Conservation (phyloP, 2,329 filamentous ascomycete species). For the Alternaria solani region DNA sequence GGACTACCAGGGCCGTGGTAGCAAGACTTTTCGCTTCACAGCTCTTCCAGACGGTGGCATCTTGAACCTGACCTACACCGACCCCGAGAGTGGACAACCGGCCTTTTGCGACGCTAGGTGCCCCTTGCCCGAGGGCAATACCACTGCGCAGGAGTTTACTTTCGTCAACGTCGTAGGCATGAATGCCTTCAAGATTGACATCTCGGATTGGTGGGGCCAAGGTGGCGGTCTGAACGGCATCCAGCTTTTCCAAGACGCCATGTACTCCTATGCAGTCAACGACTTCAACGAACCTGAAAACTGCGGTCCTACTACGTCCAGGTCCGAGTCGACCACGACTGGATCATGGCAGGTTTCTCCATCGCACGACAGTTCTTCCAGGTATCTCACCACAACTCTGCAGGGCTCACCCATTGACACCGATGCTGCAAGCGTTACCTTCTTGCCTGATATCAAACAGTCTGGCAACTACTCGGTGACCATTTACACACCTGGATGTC, state of each 20-base stretch:
- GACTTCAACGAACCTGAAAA: constrained; percentile 90
- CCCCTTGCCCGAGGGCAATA: constrained; percentile 75
- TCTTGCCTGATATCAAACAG: constrained; percentile 83
- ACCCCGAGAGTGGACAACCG: constrained; percentile 71
- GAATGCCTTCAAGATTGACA: constrained; percentile 83
- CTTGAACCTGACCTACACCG: constrained; percentile 92
- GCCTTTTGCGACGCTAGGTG: constrained; percentile 81
- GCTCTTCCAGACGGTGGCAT: constrained; percentile 88
- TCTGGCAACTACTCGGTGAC: constrained; percentile 92
- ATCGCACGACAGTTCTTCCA: constrained; percentile 72
- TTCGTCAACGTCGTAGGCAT: constrained; percentile 95
- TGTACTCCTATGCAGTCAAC: constrained; percentile 83
- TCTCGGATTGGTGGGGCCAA: constrained; percentile 84
- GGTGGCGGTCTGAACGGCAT: constrained; percentile 88
- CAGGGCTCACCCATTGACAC: constrained; percentile 62
- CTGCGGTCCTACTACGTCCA: constrained; percentile 68
- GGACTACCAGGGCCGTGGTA: constrained; percentile 81
- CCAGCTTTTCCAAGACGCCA: constrained; percentile 84
- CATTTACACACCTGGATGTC: constrained; percentile 91
- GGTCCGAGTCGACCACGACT: constrained; percentile 66
- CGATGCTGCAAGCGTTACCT: constrained; percentile 73
- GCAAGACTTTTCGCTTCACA: constrained; percentile 85
- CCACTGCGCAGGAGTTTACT: constrained; percentile 83
- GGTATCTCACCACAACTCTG: constrained; percentile 78
- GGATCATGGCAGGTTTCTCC: constrained; percentile 78